Evolutionary conservation across 106 monocot species (phyloP).

Genomic region (Amphibolis antarctica): DNA sequence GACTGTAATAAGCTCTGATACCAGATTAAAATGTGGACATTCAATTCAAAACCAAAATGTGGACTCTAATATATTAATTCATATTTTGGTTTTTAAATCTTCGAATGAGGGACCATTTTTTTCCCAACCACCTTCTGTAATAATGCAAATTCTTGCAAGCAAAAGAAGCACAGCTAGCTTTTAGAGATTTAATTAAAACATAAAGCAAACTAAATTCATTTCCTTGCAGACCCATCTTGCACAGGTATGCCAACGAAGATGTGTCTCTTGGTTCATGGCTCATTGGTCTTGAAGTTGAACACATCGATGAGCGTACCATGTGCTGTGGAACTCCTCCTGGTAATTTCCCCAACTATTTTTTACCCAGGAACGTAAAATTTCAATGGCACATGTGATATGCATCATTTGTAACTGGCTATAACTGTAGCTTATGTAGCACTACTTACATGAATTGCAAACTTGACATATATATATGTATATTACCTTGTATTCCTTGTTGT

Average conservation of each 20-base stretch:
- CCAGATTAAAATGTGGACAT: too few relatives aligned
- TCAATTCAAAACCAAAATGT: too few relatives aligned
- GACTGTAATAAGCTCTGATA: too few relatives aligned
- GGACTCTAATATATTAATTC: too few relatives aligned
- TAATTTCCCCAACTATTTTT: conserved; percentile 3
- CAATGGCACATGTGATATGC: too few relatives aligned
- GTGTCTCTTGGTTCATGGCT: conserved; percentile 81
- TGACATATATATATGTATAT: background rate
- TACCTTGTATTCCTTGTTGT: background rate
- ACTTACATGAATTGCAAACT: background rate
- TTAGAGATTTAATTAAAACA: background rate
- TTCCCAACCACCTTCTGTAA: too few relatives aligned
- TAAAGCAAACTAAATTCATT: background rate
- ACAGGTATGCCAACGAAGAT: conserved; percentile 66
- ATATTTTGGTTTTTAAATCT: too few relatives aligned
- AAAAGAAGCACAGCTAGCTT: background rate
- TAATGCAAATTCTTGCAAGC: too few relatives aligned
- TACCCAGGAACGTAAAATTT: too few relatives aligned
- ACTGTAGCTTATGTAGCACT: too few relatives aligned
- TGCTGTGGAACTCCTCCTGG: conserved; percentile 94
- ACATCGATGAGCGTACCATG: conserved; percentile 68
- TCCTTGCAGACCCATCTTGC: conserved; percentile 42
- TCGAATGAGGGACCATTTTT: too few relatives aligned
- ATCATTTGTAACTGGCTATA: too few relatives aligned
- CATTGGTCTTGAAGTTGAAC: conserved; percentile 71